Evolutionary conservation across 140 eudicot species (phyloP).

Genomic region (Cichorium intybus): DNA sequence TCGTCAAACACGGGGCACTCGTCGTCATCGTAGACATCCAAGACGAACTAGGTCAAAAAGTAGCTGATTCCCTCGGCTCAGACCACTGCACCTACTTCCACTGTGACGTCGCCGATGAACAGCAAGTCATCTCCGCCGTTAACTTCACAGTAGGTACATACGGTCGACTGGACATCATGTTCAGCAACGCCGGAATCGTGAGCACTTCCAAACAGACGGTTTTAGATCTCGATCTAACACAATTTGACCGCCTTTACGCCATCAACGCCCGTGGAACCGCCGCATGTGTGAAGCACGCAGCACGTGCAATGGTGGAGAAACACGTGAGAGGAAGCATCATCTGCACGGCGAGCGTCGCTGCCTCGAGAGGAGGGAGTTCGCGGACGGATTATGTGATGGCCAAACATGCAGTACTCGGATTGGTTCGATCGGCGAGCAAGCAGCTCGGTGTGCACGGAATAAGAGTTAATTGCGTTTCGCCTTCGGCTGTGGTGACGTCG

Average conservation of each 20-base stretch:
- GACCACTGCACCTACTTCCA: slow-evolving; percentile 43
- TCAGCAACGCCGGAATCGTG: slow-evolving; percentile 48
- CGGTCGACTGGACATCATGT: slow-evolving; percentile 51
- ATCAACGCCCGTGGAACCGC: slow-evolving; percentile 47
- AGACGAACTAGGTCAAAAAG: slow-evolving; percentile 41
- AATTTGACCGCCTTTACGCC: slow-evolving; percentile 19
- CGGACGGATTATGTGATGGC: slow-evolving; percentile 48
- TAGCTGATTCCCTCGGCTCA: slow-evolving; percentile 45
- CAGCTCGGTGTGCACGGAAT: slow-evolving; percentile 57
- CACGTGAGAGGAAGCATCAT: slow-evolving; percentile 43
- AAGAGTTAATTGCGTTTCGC: slow-evolving; percentile 58
- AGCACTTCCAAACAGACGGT: slow-evolving; percentile 32
- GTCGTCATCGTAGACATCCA: slow-evolving; percentile 52
- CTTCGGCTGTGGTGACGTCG: slow-evolving; percentile 41
- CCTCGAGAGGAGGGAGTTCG: slow-evolving; percentile 8
- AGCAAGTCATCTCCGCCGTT: slow-evolving; percentile 40
- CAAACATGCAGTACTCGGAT: slow-evolving; percentile 53
- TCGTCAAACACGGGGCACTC: slow-evolving; percentile 35
- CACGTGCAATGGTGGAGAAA: slow-evolving; percentile 45
- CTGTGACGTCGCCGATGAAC: slow-evolving; percentile 44
- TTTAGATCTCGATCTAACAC: slow-evolving; percentile 38
- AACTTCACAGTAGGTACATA: slow-evolving; percentile 25
- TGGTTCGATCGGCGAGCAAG: slow-evolving; percentile 47
- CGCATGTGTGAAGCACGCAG: slow-evolving; percentile 56
- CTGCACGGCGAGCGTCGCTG: slow-evolving; percentile 45